Conservation (phyloP, 768 basidiomycete genomes). For the Pholiota molesta region DNA sequence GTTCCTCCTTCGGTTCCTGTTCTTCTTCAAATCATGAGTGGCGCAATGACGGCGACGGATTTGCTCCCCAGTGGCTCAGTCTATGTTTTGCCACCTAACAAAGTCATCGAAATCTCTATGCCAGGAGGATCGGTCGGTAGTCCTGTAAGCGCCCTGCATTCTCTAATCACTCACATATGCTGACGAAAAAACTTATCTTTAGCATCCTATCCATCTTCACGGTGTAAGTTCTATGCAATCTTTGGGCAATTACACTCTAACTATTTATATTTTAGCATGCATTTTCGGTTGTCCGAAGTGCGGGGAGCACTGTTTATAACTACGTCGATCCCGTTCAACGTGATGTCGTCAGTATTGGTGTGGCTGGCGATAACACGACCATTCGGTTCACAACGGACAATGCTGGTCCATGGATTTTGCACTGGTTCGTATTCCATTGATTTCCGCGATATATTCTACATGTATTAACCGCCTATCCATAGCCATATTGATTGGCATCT, state of each 20-base stretch:
- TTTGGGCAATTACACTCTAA: neutral
- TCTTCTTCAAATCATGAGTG: slow-evolving; percentile 48
- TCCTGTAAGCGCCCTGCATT: slow-evolving; percentile 30
- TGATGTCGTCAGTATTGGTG: slow-evolving; percentile 39
- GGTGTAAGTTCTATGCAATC: slow-evolving; percentile 30
- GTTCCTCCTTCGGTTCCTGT: slow-evolving; percentile 43
- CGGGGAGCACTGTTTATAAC: slow-evolving; percentile 40
- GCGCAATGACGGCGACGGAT: slow-evolving; percentile 33
- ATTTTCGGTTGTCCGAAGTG: slow-evolving; percentile 44
- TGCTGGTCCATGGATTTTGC: slow-evolving; percentile 53
- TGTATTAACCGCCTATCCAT: slow-evolving; percentile 4
- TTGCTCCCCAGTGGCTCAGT: slow-evolving; percentile 44
- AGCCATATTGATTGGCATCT: slow-evolving; percentile 44
- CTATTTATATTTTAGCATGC: slow-evolving; percentile 27
- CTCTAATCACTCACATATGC: neutral
- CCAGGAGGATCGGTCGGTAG: slow-evolving; percentile 38
- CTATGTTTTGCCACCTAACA: slow-evolving; percentile 42
- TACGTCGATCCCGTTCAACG: slow-evolving; percentile 50
- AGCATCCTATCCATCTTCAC: slow-evolving; percentile 49
- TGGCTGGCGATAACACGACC: slow-evolving; percentile 40
- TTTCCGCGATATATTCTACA: slow-evolving; percentile 12
- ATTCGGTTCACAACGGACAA: slow-evolving; percentile 62
- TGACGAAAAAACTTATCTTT: slow-evolving; percentile 1
- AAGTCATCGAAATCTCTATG: slow-evolving; percentile 51
- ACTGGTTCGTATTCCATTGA: slow-evolving; percentile 24